Evolutionary conservation across 2,329 filamentous ascomycete species (phyloP).

Genomic region (Apiospora kogelbergensis): DNA sequence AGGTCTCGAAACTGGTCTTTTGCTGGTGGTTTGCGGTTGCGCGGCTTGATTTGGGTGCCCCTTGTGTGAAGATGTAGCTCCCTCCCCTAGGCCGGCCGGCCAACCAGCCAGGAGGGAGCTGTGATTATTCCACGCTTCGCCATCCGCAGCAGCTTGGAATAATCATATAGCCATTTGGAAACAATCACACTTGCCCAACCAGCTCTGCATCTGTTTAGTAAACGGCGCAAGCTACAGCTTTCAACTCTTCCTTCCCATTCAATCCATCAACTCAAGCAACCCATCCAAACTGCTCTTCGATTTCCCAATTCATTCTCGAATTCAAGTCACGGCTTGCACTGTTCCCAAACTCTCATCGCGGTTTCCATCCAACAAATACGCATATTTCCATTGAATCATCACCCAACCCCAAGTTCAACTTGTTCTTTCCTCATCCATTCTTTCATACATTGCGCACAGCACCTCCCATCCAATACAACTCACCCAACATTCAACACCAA

Average conservation of each 20-base stretch:
- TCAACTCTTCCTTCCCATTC: neutral
- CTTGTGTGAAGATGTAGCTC: neutral
- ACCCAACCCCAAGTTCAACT: neutral
- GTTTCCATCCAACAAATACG: neutral
- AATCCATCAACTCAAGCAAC: neutral
- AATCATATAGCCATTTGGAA: neutral
- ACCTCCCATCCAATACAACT: neutral
- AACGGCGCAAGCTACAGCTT: neutral
- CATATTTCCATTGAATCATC: neutral
- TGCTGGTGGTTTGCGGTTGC: neutral
- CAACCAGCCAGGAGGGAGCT: neutral
- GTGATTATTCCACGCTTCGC: neutral
- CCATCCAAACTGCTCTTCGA: neutral
- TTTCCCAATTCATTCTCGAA: neutral
- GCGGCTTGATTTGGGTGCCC: neutral
- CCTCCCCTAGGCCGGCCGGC: neutral
- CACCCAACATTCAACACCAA: neutral
- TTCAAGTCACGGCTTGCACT: neutral
- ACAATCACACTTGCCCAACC: neutral
- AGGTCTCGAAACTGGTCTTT: neutral
- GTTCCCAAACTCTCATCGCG: neutral
- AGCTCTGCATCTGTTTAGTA: neutral
- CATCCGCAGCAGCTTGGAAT: neutral
- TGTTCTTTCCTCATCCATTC: neutral
- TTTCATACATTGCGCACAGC: neutral